Percentiles rank a stretch among this genome's conserved stretches.
Conservation (phyloP, 2,329 filamentous ascomycete genomes). For the Aspergillus sp. region DNA sequence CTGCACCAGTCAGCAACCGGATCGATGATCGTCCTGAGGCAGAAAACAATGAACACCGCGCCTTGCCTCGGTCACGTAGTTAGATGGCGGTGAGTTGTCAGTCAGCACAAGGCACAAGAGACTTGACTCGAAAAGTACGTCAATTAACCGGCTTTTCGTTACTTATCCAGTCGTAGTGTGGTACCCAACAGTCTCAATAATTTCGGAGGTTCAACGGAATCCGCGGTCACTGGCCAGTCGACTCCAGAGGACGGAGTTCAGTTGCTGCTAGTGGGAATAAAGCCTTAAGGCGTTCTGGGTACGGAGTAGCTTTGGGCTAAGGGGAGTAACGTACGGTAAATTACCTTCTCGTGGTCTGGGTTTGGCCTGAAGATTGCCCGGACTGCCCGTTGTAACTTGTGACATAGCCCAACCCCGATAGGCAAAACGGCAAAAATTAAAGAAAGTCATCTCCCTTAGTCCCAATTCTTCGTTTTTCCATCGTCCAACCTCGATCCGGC, state of each 20-base stretch:
- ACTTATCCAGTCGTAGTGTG: background rate
- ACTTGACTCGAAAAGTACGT: background rate
- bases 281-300: background rate
- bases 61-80: slow-evolving; percentile 5
- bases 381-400: slow-evolving; percentile 13
- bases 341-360: slow-evolving; percentile 8
- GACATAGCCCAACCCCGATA: slow-evolving; percentile 19
- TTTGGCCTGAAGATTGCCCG: background rate
- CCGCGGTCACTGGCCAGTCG: background rate
- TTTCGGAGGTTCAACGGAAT: background rate
- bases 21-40: background rate
- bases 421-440: slow-evolving; percentile 12
- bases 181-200: background rate
- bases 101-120: background rate
- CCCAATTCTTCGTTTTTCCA: slow-evolving; percentile 15
- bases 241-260: background rate
- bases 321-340: slow-evolving; percentile 16
- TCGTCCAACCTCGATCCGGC: slow-evolving; percentile 21
- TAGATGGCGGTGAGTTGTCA: slow-evolving; percentile 19
- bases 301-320: background rate
- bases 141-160: background rate
- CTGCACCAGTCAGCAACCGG: background rate
- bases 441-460: slow-evolving; percentile 6
- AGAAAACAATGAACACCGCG: background rate
- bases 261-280: background rate